phyloP scores from a whole-genome alignment of 2,329 filamentous ascomycete species.

The Cytospora paraplurivora region DNA sequence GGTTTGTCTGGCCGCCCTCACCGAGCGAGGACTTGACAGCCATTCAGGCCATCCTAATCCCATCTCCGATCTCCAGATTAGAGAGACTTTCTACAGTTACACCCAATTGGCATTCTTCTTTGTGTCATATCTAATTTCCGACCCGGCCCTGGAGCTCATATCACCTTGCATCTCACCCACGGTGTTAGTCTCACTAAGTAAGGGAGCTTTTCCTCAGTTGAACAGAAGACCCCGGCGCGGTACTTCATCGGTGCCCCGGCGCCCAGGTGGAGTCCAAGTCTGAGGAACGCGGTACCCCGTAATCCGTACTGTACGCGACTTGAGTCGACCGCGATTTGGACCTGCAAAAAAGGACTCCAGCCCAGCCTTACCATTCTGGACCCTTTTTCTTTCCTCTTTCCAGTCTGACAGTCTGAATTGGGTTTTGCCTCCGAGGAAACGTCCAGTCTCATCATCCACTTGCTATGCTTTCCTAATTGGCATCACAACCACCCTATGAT shows the following conservation, averaged over 20 bases:
- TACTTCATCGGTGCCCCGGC: neutral
- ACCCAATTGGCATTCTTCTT: neutral
- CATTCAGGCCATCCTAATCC: neutral
- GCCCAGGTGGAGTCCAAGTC: constrained; percentile 15
- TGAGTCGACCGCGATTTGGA: constrained; percentile 27
- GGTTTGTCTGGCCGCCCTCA: constrained; percentile 6
- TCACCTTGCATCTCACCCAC: neutral
- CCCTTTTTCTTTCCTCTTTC: constrained; percentile 8
- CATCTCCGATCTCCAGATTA: too few relatives aligned
- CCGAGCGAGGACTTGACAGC: constrained; percentile 11
- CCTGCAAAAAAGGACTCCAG: constrained; percentile 22
- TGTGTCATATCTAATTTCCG: constrained; percentile 1
- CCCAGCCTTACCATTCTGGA: constrained; percentile 13
- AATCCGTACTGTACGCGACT: constrained; percentile 28
- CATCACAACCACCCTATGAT: constrained; percentile 10
- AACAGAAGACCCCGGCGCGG: neutral
- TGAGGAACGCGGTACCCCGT: constrained; percentile 25
- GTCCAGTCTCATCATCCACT: constrained; percentile 15
- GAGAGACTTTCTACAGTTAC: neutral
- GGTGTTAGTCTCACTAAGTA: neutral
- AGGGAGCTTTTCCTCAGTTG: neutral
- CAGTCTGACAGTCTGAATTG: constrained; percentile 4
- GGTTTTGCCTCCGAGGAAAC: constrained; percentile 19
- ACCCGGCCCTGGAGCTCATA: neutral
- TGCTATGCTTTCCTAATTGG: constrained; percentile 19